Conservation (phyloP, 192 early-diverging fungal species). For the Chytriomyces confervae region DNA sequence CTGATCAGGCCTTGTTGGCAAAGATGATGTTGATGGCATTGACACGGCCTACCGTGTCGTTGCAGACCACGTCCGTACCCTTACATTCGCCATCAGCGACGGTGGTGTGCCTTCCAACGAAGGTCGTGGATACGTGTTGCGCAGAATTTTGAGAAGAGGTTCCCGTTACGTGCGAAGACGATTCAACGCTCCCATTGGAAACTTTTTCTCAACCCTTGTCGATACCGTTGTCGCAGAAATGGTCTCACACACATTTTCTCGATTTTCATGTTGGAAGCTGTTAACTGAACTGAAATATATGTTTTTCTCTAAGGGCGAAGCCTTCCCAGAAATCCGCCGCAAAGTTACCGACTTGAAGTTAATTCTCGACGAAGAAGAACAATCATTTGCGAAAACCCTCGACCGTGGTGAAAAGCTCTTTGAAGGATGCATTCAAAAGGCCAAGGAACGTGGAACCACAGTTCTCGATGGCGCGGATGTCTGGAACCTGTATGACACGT, state of each 20-base stretch:
- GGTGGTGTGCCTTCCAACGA: constrained; percentile 97
- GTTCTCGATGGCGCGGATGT: constrained; percentile 85
- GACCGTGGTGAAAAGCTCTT: constrained; percentile 97
- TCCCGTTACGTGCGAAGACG: constrained; percentile 92
- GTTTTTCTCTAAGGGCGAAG: constrained; percentile 65
- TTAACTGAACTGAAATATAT: background rate
- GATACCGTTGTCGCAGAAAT: constrained; percentile 91
- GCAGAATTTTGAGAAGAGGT: constrained; percentile 93
- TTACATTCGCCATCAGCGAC: constrained; percentile 96
- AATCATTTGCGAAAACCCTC: constrained; percentile 91
- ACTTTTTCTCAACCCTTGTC: constrained; percentile 92
- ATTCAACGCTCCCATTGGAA: constrained; percentile 86
- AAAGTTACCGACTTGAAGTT: constrained; percentile 87
- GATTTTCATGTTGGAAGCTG: background rate
- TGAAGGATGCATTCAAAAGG: constrained; percentile 71
- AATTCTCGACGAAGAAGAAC: constrained; percentile 96
- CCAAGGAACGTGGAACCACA: constrained; percentile 65
- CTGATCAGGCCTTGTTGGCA: constrained; percentile 63
- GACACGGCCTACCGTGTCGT: constrained; percentile 99
- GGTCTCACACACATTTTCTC: no score
- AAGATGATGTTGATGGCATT: constrained; percentile 89
- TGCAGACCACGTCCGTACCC: constrained; percentile 95
- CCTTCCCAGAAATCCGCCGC: constrained; percentile 87
- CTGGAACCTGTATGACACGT: constrained; percentile 98
- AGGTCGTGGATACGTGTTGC: constrained; percentile 97